Evolutionary conservation across 2,329 filamentous ascomycete species (phyloP).

Genomic region (Ceratocystis albifundus): DNA sequence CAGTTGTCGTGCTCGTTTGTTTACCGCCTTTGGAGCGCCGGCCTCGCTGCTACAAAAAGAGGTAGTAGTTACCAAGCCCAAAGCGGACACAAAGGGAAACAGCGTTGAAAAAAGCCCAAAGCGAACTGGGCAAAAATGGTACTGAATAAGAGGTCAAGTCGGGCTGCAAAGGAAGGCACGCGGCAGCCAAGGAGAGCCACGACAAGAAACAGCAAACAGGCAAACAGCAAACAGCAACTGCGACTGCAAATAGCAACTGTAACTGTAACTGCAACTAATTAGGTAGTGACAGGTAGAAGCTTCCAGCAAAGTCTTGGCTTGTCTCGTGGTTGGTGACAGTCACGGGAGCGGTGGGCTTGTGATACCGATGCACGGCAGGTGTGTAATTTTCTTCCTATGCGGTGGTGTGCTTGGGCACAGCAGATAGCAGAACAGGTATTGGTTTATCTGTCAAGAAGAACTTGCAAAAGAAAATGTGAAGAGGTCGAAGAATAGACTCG

Average conservation of each 20-base stretch:
- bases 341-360: no score
- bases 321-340: no score
- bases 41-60: not conserved
- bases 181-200: not conserved
- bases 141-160: not conserved
- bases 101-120: not conserved
- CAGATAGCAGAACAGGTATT: no score
- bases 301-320: not conserved
- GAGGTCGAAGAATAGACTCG: no score
- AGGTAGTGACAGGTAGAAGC: not conserved
- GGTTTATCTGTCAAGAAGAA: no score
- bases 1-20: not conserved
- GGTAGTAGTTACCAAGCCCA: not conserved
- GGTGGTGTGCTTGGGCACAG: no score
- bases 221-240: not conserved
- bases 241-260: not conserved
- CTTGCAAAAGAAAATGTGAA: no score
- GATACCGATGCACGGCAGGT: no score
- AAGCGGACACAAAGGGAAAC: not conserved
- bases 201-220: not conserved
- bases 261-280: no score
- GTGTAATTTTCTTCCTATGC: no score
- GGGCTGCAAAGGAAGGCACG: constrained; percentile 3
- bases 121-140: not conserved
- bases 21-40: constrained; percentile 2